Conservation (phyloP, 345 rosid genomes). For the Eucalyptus erythrocorys region DNA sequence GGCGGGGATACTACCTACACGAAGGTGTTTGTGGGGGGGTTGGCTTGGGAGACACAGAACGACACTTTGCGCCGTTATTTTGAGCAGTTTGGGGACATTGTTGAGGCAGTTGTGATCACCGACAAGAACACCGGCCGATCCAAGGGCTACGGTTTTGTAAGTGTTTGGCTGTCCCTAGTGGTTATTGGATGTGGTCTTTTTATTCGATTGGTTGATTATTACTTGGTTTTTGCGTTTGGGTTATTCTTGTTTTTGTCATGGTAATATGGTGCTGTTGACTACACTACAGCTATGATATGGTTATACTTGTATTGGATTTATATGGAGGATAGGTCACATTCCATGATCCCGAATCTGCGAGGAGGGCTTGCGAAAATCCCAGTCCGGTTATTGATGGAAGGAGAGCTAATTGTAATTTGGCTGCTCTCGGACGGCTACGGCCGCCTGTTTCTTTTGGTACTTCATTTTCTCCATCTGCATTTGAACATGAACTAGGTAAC, state of each 20-base stretch:
- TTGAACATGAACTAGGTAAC: constrained; percentile 6
- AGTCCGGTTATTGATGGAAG: constrained; percentile 28
- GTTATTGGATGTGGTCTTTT: background rate
- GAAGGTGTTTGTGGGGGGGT: constrained; percentile 30
- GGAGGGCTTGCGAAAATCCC: constrained; percentile 28
- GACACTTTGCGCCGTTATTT: constrained; percentile 19
- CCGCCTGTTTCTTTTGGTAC: constrained; percentile 7
- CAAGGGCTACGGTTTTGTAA: constrained; percentile 34
- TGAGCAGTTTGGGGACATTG: constrained; percentile 27
- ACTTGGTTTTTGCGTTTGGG: background rate
- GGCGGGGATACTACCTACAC: constrained; percentile 14
- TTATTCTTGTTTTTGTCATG: background rate
- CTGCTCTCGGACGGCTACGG: constrained; percentile 22
- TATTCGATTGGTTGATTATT: background rate
- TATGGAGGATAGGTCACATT: constrained; percentile 7
- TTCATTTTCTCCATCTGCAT: background rate
- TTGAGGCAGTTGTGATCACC: constrained; percentile 28
- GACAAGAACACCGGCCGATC: constrained; percentile 31
- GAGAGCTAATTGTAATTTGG: constrained; percentile 27
- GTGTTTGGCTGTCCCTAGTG: background rate
- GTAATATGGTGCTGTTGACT: background rate
- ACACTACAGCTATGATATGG: constrained; percentile 1
- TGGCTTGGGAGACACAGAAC: constrained; percentile 32
- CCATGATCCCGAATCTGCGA: constrained; percentile 14
- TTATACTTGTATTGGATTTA: background rate